Conservation (phyloP, 2,329 filamentous ascomycete genomes). For the Sporothrix brasiliensis region DNA sequence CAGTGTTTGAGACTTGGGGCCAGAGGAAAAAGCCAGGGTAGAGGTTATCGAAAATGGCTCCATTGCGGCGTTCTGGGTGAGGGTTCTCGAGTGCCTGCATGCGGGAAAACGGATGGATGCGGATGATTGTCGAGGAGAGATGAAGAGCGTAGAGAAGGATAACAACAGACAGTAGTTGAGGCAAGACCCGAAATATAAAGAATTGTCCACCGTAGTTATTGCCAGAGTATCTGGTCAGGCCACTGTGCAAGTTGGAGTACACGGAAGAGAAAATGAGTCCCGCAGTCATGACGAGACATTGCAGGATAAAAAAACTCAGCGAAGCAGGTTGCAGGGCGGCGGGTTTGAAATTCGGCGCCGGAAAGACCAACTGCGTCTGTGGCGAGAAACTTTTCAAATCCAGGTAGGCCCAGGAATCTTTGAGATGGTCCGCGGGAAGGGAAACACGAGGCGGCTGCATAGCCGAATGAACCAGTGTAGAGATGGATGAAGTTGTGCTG, state of each 20-base stretch:
- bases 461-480: conserved; percentile 33
- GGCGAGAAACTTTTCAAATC: conserved; percentile 29
- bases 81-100: conserved; percentile 62
- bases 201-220: conserved; percentile 72
- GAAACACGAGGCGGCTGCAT: conserved; percentile 20
- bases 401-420: conserved; percentile 33
- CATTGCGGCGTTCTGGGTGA: conserved; percentile 59
- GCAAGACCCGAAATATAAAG: conserved; percentile 84
- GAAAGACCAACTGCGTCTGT: conserved; percentile 37
- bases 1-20: conserved; percentile 54
- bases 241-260: conserved; percentile 64
- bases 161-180: conserved; percentile 71
- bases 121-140: conserved; percentile 72
- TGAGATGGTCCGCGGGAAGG: conserved; percentile 22
- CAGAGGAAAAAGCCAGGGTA: conserved; percentile 71
- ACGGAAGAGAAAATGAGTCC: conserved; percentile 73
- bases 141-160: conserved; percentile 77
- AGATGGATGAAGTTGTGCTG: conserved; percentile 32
- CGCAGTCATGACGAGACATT: conserved; percentile 70
- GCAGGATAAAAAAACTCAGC: conserved; percentile 60
- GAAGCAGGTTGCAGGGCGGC: conserved; percentile 68
- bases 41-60: conserved; percentile 69
- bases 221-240: conserved; percentile 68
- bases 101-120: conserved; percentile 75
- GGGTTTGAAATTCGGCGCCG: conserved; percentile 67